Percentiles rank a stretch among this genome's conserved stretches.
phyloP scores from a whole-genome alignment of 1,139 yeast species.

The Eremothecium cymbalariae region DNA sequence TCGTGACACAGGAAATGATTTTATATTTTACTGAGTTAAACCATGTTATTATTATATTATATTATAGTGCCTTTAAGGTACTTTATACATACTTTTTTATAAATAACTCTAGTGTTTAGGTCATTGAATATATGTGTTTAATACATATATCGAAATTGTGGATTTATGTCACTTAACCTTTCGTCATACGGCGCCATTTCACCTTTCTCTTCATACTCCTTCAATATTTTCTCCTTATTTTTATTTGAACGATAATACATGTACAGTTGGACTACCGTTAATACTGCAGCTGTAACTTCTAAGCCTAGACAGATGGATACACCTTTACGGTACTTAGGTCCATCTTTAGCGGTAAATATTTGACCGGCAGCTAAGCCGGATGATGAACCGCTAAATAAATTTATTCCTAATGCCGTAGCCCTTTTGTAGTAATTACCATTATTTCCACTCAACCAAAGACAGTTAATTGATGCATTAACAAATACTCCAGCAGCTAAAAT shows the following conservation, averaged over 20 bases:
- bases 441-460: constrained; percentile 41
- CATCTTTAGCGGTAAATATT: constrained; percentile 31
- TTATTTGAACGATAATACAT: constrained; percentile 38
- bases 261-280: constrained; percentile 39
- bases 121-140: too few species aligned
- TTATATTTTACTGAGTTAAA: constrained; percentile 2
- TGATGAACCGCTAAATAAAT: constrained; percentile 39
- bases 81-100: too few species aligned
- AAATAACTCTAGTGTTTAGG: too few species aligned
- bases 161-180: constrained; percentile 56
- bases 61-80: too few species aligned
- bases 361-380: constrained; percentile 45
- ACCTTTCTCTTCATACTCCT: constrained; percentile 29
- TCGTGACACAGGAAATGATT: constrained; percentile 25
- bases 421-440: constrained; percentile 40
- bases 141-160: constrained; percentile 46
- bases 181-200: constrained; percentile 42
- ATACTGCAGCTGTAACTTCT: constrained; percentile 42
- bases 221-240: constrained; percentile 33
- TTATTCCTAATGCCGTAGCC: constrained; percentile 40
- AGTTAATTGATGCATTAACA: constrained; percentile 38
- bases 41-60: neutral
- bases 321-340: constrained; percentile 34
- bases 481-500: constrained; percentile 38
- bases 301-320: constrained; percentile 46